A percentile compares a stretch with the other conserved stretches of the same genome.
These are phyloP conservation scores for Nyssa sinensis DNA, from an alignment of 148 eudicot species.

Conservation along the genomic window DNA sequence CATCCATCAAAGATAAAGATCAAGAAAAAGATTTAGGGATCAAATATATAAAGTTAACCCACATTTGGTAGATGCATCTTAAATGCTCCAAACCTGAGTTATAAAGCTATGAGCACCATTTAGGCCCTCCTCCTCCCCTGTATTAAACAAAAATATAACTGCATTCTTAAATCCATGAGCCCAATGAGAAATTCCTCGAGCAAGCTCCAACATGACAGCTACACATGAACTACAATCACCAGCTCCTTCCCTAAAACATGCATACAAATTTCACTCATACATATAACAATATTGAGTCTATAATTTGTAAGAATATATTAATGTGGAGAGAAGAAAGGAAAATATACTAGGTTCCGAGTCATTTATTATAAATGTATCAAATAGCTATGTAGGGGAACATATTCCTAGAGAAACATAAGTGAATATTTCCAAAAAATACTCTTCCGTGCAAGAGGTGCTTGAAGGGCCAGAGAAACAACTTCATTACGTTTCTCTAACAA, in stretches of 20 bases:
- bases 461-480: background rate
- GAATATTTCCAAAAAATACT: background rate
- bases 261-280: background rate
- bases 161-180: constrained; percentile 90
- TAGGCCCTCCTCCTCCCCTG: constrained; percentile 97
- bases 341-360: background rate
- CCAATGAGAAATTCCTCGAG: constrained; percentile 91
- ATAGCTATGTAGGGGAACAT: background rate
- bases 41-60: background rate
- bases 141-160: constrained; percentile 85
- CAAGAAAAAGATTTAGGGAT: background rate
- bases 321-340: background rate
- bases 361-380: background rate
- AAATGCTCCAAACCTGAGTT: constrained; percentile 62
- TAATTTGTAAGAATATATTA: background rate
- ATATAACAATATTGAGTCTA: background rate
- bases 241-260: constrained; percentile 81
- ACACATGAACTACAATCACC: constrained; percentile 98
- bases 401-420: background rate
- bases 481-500: background rate
- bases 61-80: background rate
- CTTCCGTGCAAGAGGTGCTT: background rate
- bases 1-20: background rate
- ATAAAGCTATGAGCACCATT: constrained; percentile 98
- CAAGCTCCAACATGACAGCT: constrained; percentile 95